Evolutionary conservation across 2,329 filamentous ascomycete species (phyloP).

Genomic region (Fusarium sp.): DNA sequence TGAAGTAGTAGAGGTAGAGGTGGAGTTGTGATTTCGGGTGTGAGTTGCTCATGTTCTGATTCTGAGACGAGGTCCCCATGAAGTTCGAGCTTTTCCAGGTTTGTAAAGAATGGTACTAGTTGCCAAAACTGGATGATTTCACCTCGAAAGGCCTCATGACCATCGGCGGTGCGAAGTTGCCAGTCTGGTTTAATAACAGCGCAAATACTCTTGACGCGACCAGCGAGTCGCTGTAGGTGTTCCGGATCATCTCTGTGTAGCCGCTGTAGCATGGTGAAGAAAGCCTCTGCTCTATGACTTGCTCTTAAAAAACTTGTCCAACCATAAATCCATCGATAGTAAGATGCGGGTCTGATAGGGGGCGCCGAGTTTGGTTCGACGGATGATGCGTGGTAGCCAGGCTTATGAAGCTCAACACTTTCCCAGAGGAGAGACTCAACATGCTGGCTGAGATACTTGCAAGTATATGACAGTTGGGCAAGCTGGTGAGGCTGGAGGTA

Average conservation of each 20-base stretch:
- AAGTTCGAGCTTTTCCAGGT: slow-evolving; percentile 23
- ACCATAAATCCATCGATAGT: background rate
- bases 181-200: slow-evolving; percentile 3
- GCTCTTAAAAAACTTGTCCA: background rate
- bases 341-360: background rate
- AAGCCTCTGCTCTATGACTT: background rate
- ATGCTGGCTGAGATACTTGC: background rate
- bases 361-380: background rate
- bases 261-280: slow-evolving; percentile 2
- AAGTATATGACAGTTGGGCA: background rate
- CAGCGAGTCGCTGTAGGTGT: background rate
- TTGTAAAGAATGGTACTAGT: slow-evolving; percentile 22
- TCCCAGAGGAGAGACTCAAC: background rate
- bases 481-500: background rate
- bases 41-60: background rate
- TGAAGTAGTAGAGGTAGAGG: slow-evolving; percentile 6
- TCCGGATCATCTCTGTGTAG: background rate
- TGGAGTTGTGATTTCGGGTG: background rate
- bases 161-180: background rate
- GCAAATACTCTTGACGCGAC: slow-evolving; percentile 21
- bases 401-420: background rate
- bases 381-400: background rate
- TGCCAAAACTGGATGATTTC: slow-evolving; percentile 7
- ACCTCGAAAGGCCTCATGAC: too few relatives aligned
- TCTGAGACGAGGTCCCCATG: background rate